Evolutionary conservation across 2,329 filamentous ascomycete genomes (phyloP).

Genomic region (Alternaria brassicae): DNA sequence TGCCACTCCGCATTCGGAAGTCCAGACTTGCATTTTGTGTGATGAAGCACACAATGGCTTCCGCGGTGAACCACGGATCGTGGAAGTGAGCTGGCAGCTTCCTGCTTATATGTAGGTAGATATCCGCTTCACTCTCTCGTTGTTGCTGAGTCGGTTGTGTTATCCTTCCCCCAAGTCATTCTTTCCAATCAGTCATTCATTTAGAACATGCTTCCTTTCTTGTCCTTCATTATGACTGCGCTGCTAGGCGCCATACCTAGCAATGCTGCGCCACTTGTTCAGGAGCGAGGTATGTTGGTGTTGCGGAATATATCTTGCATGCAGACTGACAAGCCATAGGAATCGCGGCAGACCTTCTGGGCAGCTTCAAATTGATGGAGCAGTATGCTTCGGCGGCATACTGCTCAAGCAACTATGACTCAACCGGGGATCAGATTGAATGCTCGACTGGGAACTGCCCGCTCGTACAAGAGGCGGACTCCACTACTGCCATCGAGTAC

Average conservation of each 20-base stretch:
- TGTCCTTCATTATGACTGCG: slow-evolving; percentile 20
- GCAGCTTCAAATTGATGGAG: slow-evolving; percentile 40
- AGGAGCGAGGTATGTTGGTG: slow-evolving; percentile 20
- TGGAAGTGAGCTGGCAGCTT: neutral
- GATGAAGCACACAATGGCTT: slow-evolving; percentile 17
- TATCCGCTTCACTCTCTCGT: neutral
- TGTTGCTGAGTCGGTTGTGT: neutral
- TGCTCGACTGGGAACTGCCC: slow-evolving; percentile 60
- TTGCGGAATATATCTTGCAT: too few species aligned
- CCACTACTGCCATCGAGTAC: slow-evolving; percentile 56
- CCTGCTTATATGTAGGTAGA: slow-evolving; percentile 1
- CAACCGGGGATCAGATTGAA: slow-evolving; percentile 50
- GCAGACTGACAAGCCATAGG: slow-evolving; percentile 13
- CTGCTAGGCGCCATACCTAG: slow-evolving; percentile 17
- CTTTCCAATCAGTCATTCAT: slow-evolving; percentile 10
- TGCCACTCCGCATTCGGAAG: slow-evolving; percentile 16
- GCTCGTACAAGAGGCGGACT: slow-evolving; percentile 55
- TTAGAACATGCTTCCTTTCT: slow-evolving; percentile 21
- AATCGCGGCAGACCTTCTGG: slow-evolving; percentile 28
- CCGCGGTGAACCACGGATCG: neutral
- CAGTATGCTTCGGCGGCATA: slow-evolving; percentile 63
- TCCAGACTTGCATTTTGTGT: slow-evolving; percentile 13
- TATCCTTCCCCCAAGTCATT: neutral
- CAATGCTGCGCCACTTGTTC: slow-evolving; percentile 28
- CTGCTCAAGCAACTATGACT: slow-evolving; percentile 57